Evolutionary conservation across 805 yeast genomes (phyloP).

Genomic region (Wickerhamomyces ciferrii): DNA sequence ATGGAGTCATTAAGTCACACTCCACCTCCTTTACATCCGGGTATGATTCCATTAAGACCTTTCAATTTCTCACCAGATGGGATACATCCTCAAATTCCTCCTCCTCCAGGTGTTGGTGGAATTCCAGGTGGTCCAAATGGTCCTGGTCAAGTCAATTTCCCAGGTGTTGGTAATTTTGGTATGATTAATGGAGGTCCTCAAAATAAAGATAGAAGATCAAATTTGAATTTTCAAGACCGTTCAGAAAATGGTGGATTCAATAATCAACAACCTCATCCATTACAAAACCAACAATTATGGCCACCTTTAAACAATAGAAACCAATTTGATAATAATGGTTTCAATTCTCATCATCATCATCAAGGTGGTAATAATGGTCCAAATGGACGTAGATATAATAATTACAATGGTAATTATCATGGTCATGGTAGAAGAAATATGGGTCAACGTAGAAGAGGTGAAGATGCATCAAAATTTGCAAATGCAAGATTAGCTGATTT

Average conservation of each 20-base stretch:
- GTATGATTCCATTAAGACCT: constrained; percentile 21
- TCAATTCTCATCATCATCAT: constrained; percentile 5
- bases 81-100: constrained; percentile 12
- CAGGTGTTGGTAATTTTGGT: background rate
- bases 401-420: constrained; percentile 3
- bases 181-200: background rate
- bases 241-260: constrained; percentile 5
- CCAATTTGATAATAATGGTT: constrained; percentile 9
- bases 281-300: constrained; percentile 19
- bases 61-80: constrained; percentile 22
- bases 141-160: background rate
- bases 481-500: constrained; percentile 67
- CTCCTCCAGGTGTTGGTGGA: background rate
- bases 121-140: background rate
- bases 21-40: constrained; percentile 20
- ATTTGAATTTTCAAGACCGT: constrained; percentile 7
- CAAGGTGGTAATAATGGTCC: constrained; percentile 9
- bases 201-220: constrained; percentile 2
- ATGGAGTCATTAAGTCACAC: constrained; percentile 15
- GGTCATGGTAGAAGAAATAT: constrained; percentile 14
- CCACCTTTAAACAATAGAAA: constrained; percentile 17
- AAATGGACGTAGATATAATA: constrained; percentile 10
- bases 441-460: constrained; percentile 28
- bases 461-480: constrained; percentile 65
- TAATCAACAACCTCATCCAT: constrained; percentile 10